A percentile compares a stretch with the other conserved stretches of the same genome.
Evolutionary conservation across 306 rosid species (phyloP).

Genomic region (Carpinus fangiana): DNA sequence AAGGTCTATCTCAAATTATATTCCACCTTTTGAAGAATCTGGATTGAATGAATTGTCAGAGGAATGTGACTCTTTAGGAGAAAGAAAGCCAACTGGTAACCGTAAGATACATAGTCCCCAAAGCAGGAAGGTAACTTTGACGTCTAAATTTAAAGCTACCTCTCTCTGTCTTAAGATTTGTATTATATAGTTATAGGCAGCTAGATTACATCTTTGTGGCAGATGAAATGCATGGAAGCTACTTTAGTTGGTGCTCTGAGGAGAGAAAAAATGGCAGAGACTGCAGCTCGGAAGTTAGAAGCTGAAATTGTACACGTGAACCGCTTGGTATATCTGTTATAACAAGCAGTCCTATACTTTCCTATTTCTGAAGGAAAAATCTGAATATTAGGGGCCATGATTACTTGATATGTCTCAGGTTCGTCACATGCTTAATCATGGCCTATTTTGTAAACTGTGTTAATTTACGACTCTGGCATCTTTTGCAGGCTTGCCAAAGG

Average conservation of each 20-base stretch:
- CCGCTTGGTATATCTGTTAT: constrained; percentile 53
- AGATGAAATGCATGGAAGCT: constrained; percentile 63
- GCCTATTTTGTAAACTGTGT: constrained; percentile 22
- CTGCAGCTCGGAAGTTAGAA: constrained; percentile 54
- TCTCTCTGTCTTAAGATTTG: constrained; percentile 16
- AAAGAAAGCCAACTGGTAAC: constrained; percentile 29
- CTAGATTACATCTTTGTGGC: constrained; percentile 38
- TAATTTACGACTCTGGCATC: constrained; percentile 34
- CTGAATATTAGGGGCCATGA: not conserved
- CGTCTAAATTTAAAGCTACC: constrained; percentile 1
- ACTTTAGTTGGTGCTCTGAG: constrained; percentile 67
- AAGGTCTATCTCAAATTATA: constrained; percentile 42
- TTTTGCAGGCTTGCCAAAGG: constrained; percentile 61
- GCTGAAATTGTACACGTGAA: constrained; percentile 58
- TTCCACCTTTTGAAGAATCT: constrained; percentile 50
- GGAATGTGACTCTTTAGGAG: constrained; percentile 35
- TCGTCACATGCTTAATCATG: constrained; percentile 8
- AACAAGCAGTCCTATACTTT: constrained; percentile 1
- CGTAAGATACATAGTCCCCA: constrained; percentile 31
- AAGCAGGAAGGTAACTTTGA: constrained; percentile 52
- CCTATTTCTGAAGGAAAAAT: not conserved
- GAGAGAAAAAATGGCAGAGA: constrained; percentile 77
- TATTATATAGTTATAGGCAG: constrained; percentile 20
- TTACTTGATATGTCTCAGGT: not conserved
- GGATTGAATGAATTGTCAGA: constrained; percentile 47